Conservation (phyloP, 1,284 basidiomycete genomes). For the Ustilago trichophora region DNA sequence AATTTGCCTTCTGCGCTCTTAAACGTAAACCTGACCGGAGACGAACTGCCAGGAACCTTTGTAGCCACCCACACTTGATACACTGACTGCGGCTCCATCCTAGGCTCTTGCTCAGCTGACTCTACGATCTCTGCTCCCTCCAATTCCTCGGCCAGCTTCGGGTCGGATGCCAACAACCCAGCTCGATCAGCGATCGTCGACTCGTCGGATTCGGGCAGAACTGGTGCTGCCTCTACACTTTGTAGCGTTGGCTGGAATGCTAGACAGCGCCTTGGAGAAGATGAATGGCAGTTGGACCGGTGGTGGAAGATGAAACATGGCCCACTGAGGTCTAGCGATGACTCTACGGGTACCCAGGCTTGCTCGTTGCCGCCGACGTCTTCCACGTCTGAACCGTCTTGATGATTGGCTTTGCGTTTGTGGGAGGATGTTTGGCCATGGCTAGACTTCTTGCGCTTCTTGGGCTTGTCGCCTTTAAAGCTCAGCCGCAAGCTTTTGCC, state of each 20-base stretch:
- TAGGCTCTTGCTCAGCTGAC: background rate
- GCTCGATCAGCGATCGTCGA: constrained; percentile 10
- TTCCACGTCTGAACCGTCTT: constrained; percentile 41
- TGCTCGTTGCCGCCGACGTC: constrained; percentile 54
- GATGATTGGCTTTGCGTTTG: constrained; percentile 12
- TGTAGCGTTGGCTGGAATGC: constrained; percentile 41
- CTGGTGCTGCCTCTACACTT: constrained; percentile 23
- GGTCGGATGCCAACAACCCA: constrained; percentile 18
- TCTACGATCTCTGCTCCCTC: constrained; percentile 41
- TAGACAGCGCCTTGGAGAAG: constrained; percentile 10
- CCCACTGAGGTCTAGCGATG: constrained; percentile 32
- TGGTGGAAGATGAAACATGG: constrained; percentile 44
- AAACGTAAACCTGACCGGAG: constrained; percentile 46
- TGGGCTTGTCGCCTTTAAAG: constrained; percentile 50
- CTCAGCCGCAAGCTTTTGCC: constrained; percentile 37
- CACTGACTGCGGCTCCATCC: constrained; percentile 43
- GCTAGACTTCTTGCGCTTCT: constrained; percentile 44
- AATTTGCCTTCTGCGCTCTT: constrained; percentile 58
- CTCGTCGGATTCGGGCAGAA: background rate
- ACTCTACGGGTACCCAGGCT: constrained; percentile 48
- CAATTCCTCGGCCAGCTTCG: constrained; percentile 30
- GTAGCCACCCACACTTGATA: constrained; percentile 61
- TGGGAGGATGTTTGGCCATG: constrained; percentile 14
- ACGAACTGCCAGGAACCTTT: constrained; percentile 31
- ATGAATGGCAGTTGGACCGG: background rate